phyloP scores from a whole-genome alignment of 2,329 filamentous ascomycete species.

The Pseudocercospora fijiensis region DNA sequence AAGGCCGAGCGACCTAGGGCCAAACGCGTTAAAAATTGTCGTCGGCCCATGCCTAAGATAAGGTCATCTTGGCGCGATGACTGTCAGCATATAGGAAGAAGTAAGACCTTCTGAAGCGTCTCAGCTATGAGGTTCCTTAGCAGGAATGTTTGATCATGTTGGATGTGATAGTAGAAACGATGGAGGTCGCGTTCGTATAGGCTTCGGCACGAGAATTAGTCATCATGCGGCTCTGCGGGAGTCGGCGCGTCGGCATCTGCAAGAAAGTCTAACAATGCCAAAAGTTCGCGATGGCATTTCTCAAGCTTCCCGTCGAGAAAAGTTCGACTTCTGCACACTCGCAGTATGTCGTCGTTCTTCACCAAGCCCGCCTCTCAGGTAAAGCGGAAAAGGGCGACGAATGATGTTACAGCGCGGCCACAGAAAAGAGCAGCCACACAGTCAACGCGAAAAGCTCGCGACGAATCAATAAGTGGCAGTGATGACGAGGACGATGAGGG shows the following conservation, averaged over 20 bases:
- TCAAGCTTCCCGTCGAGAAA: background rate
- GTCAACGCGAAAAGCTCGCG: slow-evolving; percentile 50
- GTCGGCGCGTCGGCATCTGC: slow-evolving; percentile 1
- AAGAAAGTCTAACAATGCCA: slow-evolving; percentile 2
- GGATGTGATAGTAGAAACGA: background rate
- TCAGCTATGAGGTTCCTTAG: background rate
- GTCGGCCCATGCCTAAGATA: slow-evolving; percentile 32
- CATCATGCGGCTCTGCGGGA: background rate
- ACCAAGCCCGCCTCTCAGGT: slow-evolving; percentile 75
- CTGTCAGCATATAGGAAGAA: background rate
- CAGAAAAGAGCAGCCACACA: slow-evolving; percentile 45
- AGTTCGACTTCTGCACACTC: background rate
- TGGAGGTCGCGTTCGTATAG: background rate
- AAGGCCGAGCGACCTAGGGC: slow-evolving; percentile 44
- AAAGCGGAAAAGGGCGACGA: slow-evolving; percentile 73
- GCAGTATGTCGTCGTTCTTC: slow-evolving; percentile 89
- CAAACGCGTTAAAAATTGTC: slow-evolving; percentile 35
- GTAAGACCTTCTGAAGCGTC: background rate
- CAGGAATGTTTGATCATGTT: background rate
- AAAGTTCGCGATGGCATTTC: background rate
- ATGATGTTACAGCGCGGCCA: slow-evolving; percentile 55
- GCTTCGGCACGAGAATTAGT: background rate
- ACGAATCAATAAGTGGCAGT: slow-evolving; percentile 85
- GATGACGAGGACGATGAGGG: slow-evolving; percentile 67
- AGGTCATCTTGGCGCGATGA: background rate